Evolutionary conservation across 2,329 filamentous ascomycete genomes (phyloP).

Genomic region (Karstenula rhodostoma): DNA sequence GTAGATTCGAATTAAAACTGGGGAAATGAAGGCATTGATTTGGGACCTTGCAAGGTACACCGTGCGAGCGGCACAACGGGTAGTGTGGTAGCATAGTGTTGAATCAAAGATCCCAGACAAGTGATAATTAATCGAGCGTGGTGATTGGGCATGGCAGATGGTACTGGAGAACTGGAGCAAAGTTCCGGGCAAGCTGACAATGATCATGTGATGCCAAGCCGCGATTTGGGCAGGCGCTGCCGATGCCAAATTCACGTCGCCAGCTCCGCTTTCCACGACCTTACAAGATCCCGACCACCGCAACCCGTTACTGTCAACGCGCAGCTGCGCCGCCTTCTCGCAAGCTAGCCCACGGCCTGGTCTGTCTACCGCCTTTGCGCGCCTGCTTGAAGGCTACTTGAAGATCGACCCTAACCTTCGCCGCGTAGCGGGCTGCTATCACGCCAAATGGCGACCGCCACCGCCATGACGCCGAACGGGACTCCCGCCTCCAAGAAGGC

Average conservation of each 20-base stretch:
- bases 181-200: not conserved
- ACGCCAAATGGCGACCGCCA: conserved; percentile 15
- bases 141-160: not conserved
- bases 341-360: not conserved
- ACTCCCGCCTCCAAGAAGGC: conserved; percentile 64
- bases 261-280: not conserved
- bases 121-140: not conserved
- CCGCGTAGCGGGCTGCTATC: conserved; percentile 2
- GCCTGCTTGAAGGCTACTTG: not conserved
- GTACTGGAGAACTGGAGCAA: not conserved
- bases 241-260: conserved; percentile 8
- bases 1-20: not conserved
- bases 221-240: conserved; percentile 1
- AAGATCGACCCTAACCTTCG: not conserved
- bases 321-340: not conserved
- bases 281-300: not conserved
- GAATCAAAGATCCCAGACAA: too few relatives aligned
- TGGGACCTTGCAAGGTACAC: too few relatives aligned
- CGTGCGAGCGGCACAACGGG: too few relatives aligned
- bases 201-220: conserved; percentile 6
- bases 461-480: conserved; percentile 38
- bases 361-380: not conserved
- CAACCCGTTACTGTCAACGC: not conserved
- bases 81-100: too few relatives aligned
- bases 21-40: too few relatives aligned